Evolutionary conservation across 2,329 filamentous ascomycete genomes (phyloP).

Genomic region (Ophiostoma piceae): DNA sequence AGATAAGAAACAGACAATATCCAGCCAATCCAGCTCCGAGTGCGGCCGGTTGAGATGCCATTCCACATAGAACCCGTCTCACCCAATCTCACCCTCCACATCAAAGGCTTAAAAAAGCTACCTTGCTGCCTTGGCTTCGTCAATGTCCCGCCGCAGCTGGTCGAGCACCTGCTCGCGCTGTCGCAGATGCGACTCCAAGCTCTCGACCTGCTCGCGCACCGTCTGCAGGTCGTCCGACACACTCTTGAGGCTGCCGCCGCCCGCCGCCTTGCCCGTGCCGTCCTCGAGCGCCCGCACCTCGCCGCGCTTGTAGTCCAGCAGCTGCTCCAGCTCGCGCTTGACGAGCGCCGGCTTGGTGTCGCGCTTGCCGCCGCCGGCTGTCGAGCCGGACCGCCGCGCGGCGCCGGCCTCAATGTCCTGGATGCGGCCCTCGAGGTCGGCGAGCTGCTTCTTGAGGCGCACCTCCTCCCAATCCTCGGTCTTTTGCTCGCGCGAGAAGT

Average conservation of each 20-base stretch:
- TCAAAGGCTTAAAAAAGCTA: background rate
- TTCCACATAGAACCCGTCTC: background rate
- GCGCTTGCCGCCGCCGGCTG: conserved; percentile 50
- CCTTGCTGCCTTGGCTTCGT: conserved; percentile 66
- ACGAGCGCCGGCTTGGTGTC: conserved; percentile 83
- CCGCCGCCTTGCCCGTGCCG: conserved; percentile 61
- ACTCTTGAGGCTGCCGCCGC: conserved; percentile 67
- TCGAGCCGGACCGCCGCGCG: conserved; percentile 43
- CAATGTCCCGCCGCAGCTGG: conserved; percentile 70
- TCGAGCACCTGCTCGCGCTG: conserved; percentile 70
- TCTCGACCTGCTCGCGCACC: conserved; percentile 91
- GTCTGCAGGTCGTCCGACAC: conserved; percentile 81
- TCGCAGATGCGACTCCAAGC: conserved; percentile 74
- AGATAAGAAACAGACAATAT: background rate
- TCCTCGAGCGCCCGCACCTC: conserved; percentile 70
- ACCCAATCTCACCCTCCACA: background rate
- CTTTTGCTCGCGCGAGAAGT: conserved; percentile 72
- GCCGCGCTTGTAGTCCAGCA: conserved; percentile 89
- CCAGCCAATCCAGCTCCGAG: background rate
- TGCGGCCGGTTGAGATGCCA: background rate
- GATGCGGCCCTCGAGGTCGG: conserved; percentile 83
- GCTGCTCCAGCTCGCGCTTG: conserved; percentile 87
- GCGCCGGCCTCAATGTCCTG: conserved; percentile 71
- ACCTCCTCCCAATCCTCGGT: conserved; percentile 98
- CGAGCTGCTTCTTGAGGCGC: conserved; percentile 83